Evolutionary conservation across 2,329 filamentous ascomycete species (phyloP), one percentile per base, ranked within the genome.

Genomic region (Stromatinia cepivora): DNA sequence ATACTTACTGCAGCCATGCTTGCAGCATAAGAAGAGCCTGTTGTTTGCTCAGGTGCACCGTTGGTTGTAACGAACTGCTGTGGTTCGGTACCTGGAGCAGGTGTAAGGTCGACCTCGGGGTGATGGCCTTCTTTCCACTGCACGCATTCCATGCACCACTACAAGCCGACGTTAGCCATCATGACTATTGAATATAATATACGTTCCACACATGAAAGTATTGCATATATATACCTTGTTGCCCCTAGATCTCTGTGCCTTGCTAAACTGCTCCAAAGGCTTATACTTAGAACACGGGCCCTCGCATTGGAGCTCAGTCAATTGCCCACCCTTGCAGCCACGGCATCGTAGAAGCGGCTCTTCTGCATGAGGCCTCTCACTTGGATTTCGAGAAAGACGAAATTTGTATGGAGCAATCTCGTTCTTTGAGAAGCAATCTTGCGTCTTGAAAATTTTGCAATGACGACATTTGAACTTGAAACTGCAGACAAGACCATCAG

Each of bases 201-300:
- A 20, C 0, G 25, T n/a, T 7, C 25, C 11, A 9, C 15, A 42
- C 1, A 1, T 64, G 45, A 36, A 36, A 39, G 6, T 13, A 11
- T n/a, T 11, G 31, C n/a, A 39, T 20, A 39, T 20, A 65, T 54
- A 54, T 45, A 53, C 62, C 31, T 66, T 53, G 42, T 59, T 50
- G 83, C 79, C 53, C 39, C 75, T 78, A 20, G 46, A 52, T 80
- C 77, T 85, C 82, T 74, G 67, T 9, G 73, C 72, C 71, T 84
- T 87, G 25, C 82, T 81, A 72, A 86, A 88, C 0, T 79, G 78
- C 8, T 84, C 81, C 2, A 86, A 69, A 1, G 65, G 78, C 73
- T 85, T 85, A 2, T 77, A 80, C 69, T 80, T 74, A 28, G 79
- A 75, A 73, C 86, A 88, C 52, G 73, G 75, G 50, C 81, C 77